Evolutionary conservation across 1,284 basidiomycete species (phyloP).

Genomic region (Golubevia sp.): DNA sequence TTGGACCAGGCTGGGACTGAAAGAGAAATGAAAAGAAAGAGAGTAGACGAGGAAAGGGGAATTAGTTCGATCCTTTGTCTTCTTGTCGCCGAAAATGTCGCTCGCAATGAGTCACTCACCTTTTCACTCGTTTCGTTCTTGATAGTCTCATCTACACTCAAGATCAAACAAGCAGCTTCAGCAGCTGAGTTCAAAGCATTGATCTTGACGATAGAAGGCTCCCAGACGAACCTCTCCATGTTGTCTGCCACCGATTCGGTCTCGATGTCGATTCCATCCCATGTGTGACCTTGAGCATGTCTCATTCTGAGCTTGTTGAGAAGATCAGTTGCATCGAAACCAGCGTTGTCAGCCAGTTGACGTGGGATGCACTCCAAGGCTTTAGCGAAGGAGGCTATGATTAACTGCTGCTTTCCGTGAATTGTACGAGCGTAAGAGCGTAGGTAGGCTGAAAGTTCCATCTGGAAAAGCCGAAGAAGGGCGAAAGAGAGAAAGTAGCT

Average conservation of each 20-base stretch:
- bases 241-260: constrained; percentile 86
- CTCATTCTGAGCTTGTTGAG: constrained; percentile 97
- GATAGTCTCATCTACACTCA: constrained; percentile 59
- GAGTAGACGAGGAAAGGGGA: no score
- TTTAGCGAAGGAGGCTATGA: constrained; percentile 94
- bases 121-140: constrained; percentile 41
- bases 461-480: constrained; percentile 65
- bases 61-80: no score
- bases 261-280: constrained; percentile 96
- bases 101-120: background rate
- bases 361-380: constrained; percentile 96
- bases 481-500: background rate
- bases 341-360: constrained; percentile 98
- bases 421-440: constrained; percentile 88
- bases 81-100: no score
- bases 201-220: constrained; percentile 90
- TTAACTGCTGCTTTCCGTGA: constrained; percentile 92
- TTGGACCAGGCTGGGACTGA: no score
- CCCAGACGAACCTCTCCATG: constrained; percentile 96
- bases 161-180: constrained; percentile 92
- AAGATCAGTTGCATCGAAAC: constrained; percentile 94
- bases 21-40: no score
- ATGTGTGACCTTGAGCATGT: constrained; percentile 81
- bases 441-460: constrained; percentile 93
- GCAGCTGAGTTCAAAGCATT: constrained; percentile 94